phyloP scores from a whole-genome alignment of 495 filamentous ascomycete genomes.

The Tetracladium setigerum region DNA sequence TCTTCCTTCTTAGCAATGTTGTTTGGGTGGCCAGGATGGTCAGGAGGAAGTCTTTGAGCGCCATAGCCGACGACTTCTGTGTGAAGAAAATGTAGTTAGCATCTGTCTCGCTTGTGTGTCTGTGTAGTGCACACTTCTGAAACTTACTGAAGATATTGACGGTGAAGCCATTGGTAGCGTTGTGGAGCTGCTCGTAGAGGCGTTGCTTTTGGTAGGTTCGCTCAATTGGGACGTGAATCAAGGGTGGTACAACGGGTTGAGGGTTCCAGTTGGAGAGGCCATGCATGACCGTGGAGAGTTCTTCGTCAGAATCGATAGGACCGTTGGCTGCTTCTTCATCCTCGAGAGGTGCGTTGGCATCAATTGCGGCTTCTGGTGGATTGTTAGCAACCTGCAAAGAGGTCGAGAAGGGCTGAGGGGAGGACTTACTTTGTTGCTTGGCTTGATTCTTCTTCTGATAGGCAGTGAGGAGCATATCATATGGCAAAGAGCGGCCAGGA shows the following conservation, averaged over 20 bases:
- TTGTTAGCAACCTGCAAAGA: constrained; percentile 19
- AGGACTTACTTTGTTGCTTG: constrained; percentile 75
- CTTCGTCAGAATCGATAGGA: constrained; percentile 87
- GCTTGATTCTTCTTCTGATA: constrained; percentile 99
- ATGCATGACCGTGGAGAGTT: constrained; percentile 80
- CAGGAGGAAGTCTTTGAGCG: constrained; percentile 37
- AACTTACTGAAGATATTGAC: constrained; percentile 41
- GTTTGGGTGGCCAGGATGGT: constrained; percentile 23
- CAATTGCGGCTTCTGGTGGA: constrained; percentile 72
- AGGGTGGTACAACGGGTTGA: constrained; percentile 58
- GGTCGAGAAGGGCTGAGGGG: background rate
- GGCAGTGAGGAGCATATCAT: constrained; percentile 85
- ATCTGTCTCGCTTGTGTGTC: too few species aligned
- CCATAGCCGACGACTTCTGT: constrained; percentile 13
- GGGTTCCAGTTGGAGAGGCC: constrained; percentile 70
- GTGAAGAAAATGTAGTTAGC: too few species aligned
- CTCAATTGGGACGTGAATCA: constrained; percentile 60
- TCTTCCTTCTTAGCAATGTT: too few species aligned
- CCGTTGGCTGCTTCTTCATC: constrained; percentile 71
- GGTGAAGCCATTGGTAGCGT: constrained; percentile 54
- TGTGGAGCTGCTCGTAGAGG: constrained; percentile 80
- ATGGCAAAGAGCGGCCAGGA: constrained; percentile 82
- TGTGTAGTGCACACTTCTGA: background rate
- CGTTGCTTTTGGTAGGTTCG: constrained; percentile 75
- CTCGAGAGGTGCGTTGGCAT: constrained; percentile 84